phyloP scores from a whole-genome alignment of 2,329 filamentous ascomycete genomes.

The Furcasterigmium sp. region DNA sequence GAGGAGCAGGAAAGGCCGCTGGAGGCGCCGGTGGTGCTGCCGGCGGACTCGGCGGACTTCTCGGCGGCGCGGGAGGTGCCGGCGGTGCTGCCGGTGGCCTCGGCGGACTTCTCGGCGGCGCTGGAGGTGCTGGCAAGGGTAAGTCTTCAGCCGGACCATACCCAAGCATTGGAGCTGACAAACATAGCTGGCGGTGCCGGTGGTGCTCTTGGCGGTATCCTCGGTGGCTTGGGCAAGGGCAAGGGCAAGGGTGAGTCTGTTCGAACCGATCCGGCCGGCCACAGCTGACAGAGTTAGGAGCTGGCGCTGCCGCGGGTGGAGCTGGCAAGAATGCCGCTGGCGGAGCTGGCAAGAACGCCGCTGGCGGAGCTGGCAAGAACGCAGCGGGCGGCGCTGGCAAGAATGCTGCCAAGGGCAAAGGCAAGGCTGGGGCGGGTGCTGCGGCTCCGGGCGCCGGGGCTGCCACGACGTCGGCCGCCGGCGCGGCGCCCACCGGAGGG shows the following conservation, averaged over 20 bases:
- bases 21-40: not conserved
- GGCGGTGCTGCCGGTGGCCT: not conserved
- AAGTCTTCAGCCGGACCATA: no score
- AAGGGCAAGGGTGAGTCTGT: not conserved
- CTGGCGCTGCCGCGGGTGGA: not conserved
- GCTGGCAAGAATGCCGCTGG: not conserved
- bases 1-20: not conserved
- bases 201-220: not conserved
- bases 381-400: not conserved
- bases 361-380: not conserved
- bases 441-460: not conserved
- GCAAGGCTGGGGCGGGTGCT: not conserved
- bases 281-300: not conserved
- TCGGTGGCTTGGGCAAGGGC: not conserved
- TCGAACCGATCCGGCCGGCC: not conserved
- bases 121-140: not conserved
- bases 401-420: not conserved
- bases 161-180: no score
- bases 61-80: not conserved
- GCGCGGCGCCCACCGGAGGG: not conserved
- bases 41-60: not conserved
- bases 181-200: not conserved
- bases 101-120: not conserved
- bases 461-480: not conserved
- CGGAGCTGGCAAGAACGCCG: not conserved